A percentile compares a stretch with the other conserved stretches of the same genome.
Evolutionary conservation across 768 basidiomycete species (phyloP).

Genomic region (Mycena crocata): DNA sequence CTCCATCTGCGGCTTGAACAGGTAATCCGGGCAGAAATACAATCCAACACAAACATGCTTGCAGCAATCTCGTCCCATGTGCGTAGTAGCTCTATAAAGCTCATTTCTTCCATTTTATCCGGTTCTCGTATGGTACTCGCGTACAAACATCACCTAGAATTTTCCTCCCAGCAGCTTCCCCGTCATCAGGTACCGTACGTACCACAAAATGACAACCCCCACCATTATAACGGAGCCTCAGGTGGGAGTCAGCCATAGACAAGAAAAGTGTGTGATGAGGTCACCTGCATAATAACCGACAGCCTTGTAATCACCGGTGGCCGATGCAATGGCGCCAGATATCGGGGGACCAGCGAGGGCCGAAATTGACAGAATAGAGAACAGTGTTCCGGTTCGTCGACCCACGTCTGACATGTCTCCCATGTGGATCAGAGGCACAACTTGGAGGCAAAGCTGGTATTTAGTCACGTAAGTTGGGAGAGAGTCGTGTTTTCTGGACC

Average conservation of each 20-base stretch:
- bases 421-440: constrained; percentile 69
- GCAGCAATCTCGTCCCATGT: too few relatives aligned
- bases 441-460: constrained; percentile 68
- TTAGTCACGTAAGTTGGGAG: too few relatives aligned
- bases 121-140: too few relatives aligned
- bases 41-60: too few relatives aligned
- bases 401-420: constrained; percentile 73
- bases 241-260: background rate
- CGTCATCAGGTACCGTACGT: constrained; percentile 25
- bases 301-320: constrained; percentile 62
- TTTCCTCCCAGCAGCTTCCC: constrained; percentile 21
- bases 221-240: constrained; percentile 15
- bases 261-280: background rate
- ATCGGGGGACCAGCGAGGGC: constrained; percentile 79
- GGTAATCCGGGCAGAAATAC: too few relatives aligned
- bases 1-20: too few relatives aligned
- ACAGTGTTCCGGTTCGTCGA: constrained; percentile 72
- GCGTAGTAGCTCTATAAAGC: too few relatives aligned
- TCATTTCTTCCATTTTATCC: too few relatives aligned
- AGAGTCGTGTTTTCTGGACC: too few relatives aligned
- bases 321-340: constrained; percentile 71
- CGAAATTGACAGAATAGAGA: constrained; percentile 70
- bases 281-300: constrained; percentile 70
- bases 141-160: too few relatives aligned
- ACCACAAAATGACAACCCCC: constrained; percentile 15